A percentile compares a stretch with the other conserved stretches of the same genome.
Conservation (phyloP, 2,329 filamentous ascomycete genomes). For the Lasiodiplodia sp. region DNA sequence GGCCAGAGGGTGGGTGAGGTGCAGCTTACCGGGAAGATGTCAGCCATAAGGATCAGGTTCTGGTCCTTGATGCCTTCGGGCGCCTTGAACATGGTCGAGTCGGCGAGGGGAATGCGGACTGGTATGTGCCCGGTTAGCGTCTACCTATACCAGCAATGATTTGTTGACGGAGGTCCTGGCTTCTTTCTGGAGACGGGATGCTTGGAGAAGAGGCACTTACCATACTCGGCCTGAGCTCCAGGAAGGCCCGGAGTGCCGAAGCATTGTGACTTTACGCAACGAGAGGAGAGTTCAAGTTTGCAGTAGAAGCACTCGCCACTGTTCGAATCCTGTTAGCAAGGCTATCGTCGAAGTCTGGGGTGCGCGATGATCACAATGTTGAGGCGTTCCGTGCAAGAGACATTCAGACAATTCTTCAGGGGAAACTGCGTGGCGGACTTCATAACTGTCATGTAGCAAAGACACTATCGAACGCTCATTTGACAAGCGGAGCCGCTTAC, state of each 20-base stretch:
- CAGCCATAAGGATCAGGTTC: conserved; percentile 84
- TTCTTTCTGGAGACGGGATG: not conserved
- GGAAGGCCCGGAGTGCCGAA: conserved; percentile 77
- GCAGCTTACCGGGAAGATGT: conserved; percentile 80
- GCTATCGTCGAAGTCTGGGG: not conserved
- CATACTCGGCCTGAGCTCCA: conserved; percentile 82
- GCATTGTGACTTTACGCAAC: conserved; percentile 73
- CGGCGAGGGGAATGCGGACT: conserved; percentile 76
- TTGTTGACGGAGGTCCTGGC: not conserved
- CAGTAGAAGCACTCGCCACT: conserved; percentile 82
- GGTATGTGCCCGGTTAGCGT: not conserved
- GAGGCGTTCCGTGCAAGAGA: not conserved
- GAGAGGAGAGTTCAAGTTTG: conserved; percentile 75
- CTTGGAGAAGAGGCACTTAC: not conserved
- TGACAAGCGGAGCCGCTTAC: conserved; percentile 33
- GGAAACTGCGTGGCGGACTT: no score
- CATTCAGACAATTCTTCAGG: not conserved
- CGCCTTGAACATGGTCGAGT: conserved; percentile 78
- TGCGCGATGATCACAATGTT: not conserved
- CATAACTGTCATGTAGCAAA: no score
- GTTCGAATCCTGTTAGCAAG: conserved; percentile 22
- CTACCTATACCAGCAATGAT: not conserved
- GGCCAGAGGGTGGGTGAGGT: no score
- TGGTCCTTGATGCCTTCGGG: conserved; percentile 75
- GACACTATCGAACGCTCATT: no score